A percentile compares a stretch with the other conserved stretches of the same genome.
These are phyloP conservation scores for Artemisia tridentata DNA, from an alignment of 129 eudicot species.

Conservation along the genomic window DNA sequence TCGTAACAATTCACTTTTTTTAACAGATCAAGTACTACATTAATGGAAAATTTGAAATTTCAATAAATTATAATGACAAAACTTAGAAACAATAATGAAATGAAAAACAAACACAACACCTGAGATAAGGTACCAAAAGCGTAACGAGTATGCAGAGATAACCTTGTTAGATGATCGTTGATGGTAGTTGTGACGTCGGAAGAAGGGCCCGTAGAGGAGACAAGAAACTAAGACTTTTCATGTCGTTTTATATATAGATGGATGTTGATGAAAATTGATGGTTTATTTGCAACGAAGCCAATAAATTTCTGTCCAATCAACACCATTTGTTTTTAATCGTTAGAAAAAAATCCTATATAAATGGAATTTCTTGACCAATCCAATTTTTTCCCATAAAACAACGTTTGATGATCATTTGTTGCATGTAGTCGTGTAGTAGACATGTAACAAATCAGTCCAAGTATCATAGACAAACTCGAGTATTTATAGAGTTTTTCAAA, in stretches of 20 bases:
- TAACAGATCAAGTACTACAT: neutral
- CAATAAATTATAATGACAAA: too few species aligned
- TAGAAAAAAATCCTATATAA: neutral
- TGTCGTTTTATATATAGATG: constrained; percentile 11
- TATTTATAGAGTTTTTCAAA: too few species aligned
- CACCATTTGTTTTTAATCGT: constrained; percentile 12
- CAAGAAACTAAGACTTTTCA: constrained; percentile 12
- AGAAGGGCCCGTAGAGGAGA: constrained; percentile 32
- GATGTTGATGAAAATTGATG: constrained; percentile 15
- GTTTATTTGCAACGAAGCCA: neutral
- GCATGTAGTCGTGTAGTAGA: too few species aligned
- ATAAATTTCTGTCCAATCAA: neutral
- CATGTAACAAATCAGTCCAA: too few species aligned
- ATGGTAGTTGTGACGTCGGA: constrained; percentile 31
- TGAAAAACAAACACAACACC: neutral
- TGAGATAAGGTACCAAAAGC: neutral
- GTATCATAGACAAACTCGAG: too few species aligned
- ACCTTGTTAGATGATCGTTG: constrained; percentile 31
- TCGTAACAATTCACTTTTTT: neutral
- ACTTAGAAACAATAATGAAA: too few species aligned
- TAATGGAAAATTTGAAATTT: too few species aligned
- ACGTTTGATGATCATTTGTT: neutral
- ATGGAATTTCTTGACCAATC: neutral
- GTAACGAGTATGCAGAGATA: neutral
- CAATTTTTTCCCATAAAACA: neutral